Conservation (phyloP, 805 yeast genomes). For the Kodamaea jinghongensis region DNA sequence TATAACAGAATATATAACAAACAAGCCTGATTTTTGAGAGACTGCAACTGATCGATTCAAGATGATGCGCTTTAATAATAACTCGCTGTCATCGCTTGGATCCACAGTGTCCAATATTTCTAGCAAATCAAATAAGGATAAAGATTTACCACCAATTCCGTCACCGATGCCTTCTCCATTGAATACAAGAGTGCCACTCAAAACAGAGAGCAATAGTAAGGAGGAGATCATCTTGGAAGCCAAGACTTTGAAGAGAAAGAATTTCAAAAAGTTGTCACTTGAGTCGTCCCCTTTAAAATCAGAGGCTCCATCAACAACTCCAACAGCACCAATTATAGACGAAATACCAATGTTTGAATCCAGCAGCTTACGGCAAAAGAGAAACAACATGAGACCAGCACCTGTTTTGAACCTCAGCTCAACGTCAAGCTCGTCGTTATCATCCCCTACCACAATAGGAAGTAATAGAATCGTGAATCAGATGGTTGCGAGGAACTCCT, state of each 20-base stretch:
- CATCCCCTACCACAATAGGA: background rate
- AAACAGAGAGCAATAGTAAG: background rate
- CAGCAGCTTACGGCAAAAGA: constrained; percentile 17
- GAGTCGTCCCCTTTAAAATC: constrained; percentile 14
- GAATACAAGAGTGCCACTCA: background rate
- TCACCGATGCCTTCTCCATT: constrained; percentile 12
- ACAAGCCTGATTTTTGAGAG: no score
- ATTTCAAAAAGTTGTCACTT: constrained; percentile 36
- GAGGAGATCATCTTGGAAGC: constrained; percentile 27
- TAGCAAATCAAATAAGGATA: constrained; percentile 19
- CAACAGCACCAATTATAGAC: background rate
- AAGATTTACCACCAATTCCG: constrained; percentile 41
- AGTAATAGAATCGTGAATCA: constrained; percentile 5
- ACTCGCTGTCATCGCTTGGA: constrained; percentile 21
- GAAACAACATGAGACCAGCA: constrained; percentile 28
- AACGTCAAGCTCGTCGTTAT: background rate
- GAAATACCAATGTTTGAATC: constrained; percentile 6
- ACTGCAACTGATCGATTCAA: background rate
- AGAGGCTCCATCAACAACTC: constrained; percentile 4
- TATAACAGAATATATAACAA: no score
- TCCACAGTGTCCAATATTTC: constrained; percentile 9
- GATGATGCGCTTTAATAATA: constrained; percentile 19
- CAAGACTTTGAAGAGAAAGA: constrained; percentile 39
- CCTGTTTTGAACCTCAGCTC: constrained; percentile 23
- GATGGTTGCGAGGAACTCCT: constrained; percentile 1